phyloP scores from a whole-genome alignment of 345 rosid genomes.

The Iberis pinnata region DNA sequence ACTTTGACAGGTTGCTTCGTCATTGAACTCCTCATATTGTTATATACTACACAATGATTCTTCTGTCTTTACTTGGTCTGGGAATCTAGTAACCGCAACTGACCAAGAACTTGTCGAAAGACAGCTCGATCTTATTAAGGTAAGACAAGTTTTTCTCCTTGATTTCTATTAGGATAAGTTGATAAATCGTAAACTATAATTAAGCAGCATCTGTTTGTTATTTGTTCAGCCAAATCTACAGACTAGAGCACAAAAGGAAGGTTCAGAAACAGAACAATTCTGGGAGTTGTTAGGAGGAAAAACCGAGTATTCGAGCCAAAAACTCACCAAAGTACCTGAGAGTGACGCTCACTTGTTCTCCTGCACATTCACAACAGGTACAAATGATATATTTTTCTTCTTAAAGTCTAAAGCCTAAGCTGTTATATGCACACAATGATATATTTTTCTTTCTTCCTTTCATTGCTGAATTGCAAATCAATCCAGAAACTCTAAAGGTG shows the following conservation, averaged over 20 bases:
- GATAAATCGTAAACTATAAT: constrained; percentile 3
- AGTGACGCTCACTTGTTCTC: constrained; percentile 88
- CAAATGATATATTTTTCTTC: constrained; percentile 8
- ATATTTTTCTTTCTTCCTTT: constrained; percentile 8
- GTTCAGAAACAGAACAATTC: constrained; percentile 84
- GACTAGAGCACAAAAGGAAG: constrained; percentile 85
- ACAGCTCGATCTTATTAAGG: constrained; percentile 95
- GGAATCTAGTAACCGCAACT: constrained; percentile 66
- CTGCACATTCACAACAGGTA: constrained; percentile 71
- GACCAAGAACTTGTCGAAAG: constrained; percentile 86
- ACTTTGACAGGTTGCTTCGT: constrained; percentile 60
- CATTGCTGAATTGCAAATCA: constrained; percentile 16
- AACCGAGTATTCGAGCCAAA: constrained; percentile 69
- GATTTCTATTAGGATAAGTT: neutral
- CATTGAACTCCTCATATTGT: constrained; percentile 87
- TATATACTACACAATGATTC: constrained; percentile 80
- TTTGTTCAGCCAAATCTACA: constrained; percentile 78
- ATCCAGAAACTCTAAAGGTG: constrained; percentile 78
- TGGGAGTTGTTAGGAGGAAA: constrained; percentile 92
- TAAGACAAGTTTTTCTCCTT: constrained; percentile 12
- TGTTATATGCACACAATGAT: constrained; percentile 19
- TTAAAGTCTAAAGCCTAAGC: constrained; percentile 14
- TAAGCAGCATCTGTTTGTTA: constrained; percentile 1
- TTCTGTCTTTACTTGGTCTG: constrained; percentile 81
- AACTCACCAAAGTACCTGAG: constrained; percentile 63